These are phyloP conservation scores for Crucibulum laeve DNA, from an alignment of 768 basidiomycete genomes.

Conservation along the genomic window DNA sequence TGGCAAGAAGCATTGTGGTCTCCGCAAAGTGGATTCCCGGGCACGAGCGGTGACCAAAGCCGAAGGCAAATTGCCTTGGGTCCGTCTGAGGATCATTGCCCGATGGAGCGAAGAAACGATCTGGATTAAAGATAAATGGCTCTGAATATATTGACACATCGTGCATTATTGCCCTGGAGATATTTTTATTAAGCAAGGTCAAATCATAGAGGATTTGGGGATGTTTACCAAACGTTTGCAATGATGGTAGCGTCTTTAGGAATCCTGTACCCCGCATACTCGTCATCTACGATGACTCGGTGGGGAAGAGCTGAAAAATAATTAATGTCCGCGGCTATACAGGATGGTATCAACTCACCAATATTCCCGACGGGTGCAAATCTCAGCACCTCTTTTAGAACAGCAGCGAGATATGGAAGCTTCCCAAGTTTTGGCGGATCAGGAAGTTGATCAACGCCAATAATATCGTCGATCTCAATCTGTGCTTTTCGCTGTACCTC, in stretches of 20 bases:
- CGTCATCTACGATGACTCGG: conserved; percentile 36
- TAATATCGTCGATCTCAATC: conserved; percentile 33
- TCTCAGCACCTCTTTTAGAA: conserved; percentile 35
- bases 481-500: conserved; percentile 33
- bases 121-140: conserved; percentile 34
- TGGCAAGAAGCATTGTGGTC: conserved; percentile 23
- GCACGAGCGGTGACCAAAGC: conserved; percentile 27
- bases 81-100: conserved; percentile 18
- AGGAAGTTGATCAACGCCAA: conserved; percentile 26
- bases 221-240: conserved; percentile 40
- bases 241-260: conserved; percentile 40
- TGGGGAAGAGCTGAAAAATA: conserved; percentile 33
- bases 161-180: conserved; percentile 36
- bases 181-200: background rate
- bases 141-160: conserved; percentile 36
- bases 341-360: conserved; percentile 18
- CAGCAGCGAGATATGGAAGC: conserved; percentile 27
- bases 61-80: conserved; percentile 25
- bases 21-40: conserved; percentile 29
- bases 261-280: conserved; percentile 38
- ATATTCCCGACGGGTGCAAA: conserved; percentile 37
- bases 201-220: background rate
- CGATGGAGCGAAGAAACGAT: conserved; percentile 20
- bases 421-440: conserved; percentile 22
- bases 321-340: background rate